These are phyloP conservation scores for Termitomyces eurrhizus DNA, from an alignment of 768 basidiomycete genomes.

Conservation along the genomic window DNA sequence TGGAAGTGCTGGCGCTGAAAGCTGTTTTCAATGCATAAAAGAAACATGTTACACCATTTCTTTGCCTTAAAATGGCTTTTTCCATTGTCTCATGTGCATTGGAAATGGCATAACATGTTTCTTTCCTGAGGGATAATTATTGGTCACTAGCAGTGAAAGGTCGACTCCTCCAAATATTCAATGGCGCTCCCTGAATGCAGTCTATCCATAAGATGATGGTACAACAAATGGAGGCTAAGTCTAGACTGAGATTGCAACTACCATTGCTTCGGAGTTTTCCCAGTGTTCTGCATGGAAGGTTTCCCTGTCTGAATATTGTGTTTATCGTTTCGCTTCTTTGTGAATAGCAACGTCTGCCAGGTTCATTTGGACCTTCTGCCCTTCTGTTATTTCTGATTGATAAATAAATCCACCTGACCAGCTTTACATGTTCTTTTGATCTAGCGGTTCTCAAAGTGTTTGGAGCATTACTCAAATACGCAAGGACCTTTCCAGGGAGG, in stretches of 20 bases:
- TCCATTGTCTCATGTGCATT: too few relatives aligned
- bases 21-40: too few relatives aligned
- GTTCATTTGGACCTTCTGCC: constrained; percentile 28
- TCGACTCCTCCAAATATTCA: constrained; percentile 11
- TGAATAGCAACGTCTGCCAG: constrained; percentile 61
- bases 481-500: constrained; percentile 62
- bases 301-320: constrained; percentile 56
- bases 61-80: too few relatives aligned
- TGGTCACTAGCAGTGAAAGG: constrained; percentile 7
- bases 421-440: constrained; percentile 76
- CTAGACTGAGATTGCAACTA: constrained; percentile 44
- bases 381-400: constrained; percentile 20
- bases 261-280: constrained; percentile 43
- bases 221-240: constrained; percentile 68
- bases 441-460: constrained; percentile 69
- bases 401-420: constrained; percentile 24
- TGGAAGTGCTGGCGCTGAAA: constrained; percentile 34
- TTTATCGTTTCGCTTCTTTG: constrained; percentile 59
- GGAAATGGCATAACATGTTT: too few relatives aligned
- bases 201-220: constrained; percentile 57
- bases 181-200: constrained; percentile 3
- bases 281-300: constrained; percentile 54
- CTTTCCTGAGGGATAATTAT: too few relatives aligned
- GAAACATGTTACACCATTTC: too few relatives aligned
- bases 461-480: constrained; percentile 64